Conservation (phyloP, 805 yeast species). For the Candida oleophila region DNA sequence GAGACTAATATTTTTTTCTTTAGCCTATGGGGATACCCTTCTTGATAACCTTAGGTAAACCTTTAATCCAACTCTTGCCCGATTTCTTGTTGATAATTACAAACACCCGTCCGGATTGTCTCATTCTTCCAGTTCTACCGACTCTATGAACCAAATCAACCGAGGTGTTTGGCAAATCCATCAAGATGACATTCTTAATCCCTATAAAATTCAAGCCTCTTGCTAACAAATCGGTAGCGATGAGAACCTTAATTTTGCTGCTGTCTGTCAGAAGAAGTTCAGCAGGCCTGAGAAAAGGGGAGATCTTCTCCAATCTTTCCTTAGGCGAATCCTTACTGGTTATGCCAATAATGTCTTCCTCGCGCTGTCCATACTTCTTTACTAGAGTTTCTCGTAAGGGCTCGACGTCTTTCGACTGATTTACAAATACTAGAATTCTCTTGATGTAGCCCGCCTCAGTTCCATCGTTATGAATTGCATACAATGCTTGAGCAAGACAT, state of each 20-base stretch:
- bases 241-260: constrained; percentile 59
- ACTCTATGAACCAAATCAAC: constrained; percentile 87
- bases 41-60: constrained; percentile 68
- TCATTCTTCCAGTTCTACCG: constrained; percentile 94
- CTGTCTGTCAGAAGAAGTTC: constrained; percentile 36
- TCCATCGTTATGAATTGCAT: constrained; percentile 81
- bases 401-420: constrained; percentile 62
- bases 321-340: constrained; percentile 64
- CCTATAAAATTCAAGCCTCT: constrained; percentile 87
- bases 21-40: constrained; percentile 41
- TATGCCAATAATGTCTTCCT: constrained; percentile 56
- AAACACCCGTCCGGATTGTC: constrained; percentile 83
- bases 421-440: constrained; percentile 82
- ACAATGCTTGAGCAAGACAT: constrained; percentile 84
- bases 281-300: constrained; percentile 66
- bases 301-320: constrained; percentile 57
- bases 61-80: constrained; percentile 78
- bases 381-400: constrained; percentile 56
- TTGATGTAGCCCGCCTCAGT: constrained; percentile 76
- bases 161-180: constrained; percentile 82
- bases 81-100: constrained; percentile 69
- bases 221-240: constrained; percentile 86
- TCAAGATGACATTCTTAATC: constrained; percentile 75
- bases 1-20: neutral
- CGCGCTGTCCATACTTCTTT: constrained; percentile 32